Evolutionary conservation across 192 early-diverging fungal species (phyloP).

Genomic region (Rhizophagus sp.): DNA sequence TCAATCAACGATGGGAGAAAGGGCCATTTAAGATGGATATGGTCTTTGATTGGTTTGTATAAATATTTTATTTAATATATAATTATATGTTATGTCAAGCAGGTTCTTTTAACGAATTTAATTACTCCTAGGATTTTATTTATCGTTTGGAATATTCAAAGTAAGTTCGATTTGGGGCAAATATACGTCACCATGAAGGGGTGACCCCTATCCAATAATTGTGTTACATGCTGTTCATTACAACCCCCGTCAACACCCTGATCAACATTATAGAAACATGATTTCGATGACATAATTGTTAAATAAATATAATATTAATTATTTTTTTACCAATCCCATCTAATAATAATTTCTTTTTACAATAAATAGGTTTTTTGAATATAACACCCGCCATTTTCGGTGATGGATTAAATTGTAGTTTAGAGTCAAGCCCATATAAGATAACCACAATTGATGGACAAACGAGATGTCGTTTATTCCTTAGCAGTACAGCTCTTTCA

Average conservation of each 20-base stretch:
- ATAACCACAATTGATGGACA: background rate
- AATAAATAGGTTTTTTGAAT: background rate
- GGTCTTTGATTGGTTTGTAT: background rate
- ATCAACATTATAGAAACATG: too few species aligned
- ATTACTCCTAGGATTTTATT: background rate
- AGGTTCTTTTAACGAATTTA: background rate
- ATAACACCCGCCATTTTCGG: background rate
- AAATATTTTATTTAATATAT: background rate
- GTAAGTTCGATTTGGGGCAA: too few species aligned
- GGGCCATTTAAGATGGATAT: background rate
- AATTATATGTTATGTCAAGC: background rate
- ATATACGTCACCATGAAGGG: too few species aligned
- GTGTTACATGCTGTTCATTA: too few species aligned
- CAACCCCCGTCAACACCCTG: too few species aligned
- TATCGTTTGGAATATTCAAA: too few species aligned
- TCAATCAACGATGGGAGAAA: background rate
- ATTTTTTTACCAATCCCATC: too few species aligned
- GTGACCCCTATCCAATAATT: too few species aligned
- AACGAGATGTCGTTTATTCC: background rate
- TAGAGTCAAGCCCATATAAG: background rate
- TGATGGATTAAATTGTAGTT: background rate
- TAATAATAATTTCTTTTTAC: too few species aligned
- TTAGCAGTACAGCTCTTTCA: background rate
- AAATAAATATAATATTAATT: too few species aligned
- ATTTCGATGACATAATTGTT: too few species aligned